Evolutionary conservation across 1,139 yeast species (phyloP), one percentile per base, ranked within the genome.

Genomic region (Yamadazyma blattariae): DNA sequence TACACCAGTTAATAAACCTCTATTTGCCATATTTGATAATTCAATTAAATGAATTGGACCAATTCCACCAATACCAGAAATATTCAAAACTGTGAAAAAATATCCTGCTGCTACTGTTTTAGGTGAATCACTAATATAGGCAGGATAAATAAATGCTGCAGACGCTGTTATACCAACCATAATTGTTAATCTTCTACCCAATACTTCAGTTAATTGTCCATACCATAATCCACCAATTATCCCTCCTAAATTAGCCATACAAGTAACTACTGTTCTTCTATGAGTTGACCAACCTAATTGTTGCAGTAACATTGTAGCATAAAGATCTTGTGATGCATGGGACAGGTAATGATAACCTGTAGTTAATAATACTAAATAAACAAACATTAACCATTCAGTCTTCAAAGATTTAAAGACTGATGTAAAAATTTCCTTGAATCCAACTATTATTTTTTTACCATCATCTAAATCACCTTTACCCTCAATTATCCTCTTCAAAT

Each of bases 51-150:
- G 88, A 44, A 83, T 76, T 36, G 95, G 95, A 46, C 83, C 73
- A 30, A 83, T 85, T 47, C 95, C 94, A 89, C 94, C 87, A 12
- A 89, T 85, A 45, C 95, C 95, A 59, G 85, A 95, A 33, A 86
- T 92, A 47, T 79, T 79, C 52, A 81, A 78, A 59, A 86, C 95
- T 49, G 85, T 61, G 64, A 82, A 83, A 60, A 85, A 86, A 2
- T 71, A 92, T 39, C 86, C 83, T 5, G 92, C 94, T 51, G 83
- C 81, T 45, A 83, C 74, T 25, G 79, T 86, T n/a, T n/a, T n/a
- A n/a, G n/a, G n/a, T 24, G 58, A 48, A 40, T 68, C 68, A 14
- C 45, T 51, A 25, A 72, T 56, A 50, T 77, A 84, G 0, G 86
- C 90, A 31, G 88, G 88, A 48, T 80, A 80, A 37, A 79, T 69